These are phyloP conservation scores for Mytilinidion resinicola DNA, from an alignment of 495 filamentous ascomycete genomes.

Conservation along the genomic window DNA sequence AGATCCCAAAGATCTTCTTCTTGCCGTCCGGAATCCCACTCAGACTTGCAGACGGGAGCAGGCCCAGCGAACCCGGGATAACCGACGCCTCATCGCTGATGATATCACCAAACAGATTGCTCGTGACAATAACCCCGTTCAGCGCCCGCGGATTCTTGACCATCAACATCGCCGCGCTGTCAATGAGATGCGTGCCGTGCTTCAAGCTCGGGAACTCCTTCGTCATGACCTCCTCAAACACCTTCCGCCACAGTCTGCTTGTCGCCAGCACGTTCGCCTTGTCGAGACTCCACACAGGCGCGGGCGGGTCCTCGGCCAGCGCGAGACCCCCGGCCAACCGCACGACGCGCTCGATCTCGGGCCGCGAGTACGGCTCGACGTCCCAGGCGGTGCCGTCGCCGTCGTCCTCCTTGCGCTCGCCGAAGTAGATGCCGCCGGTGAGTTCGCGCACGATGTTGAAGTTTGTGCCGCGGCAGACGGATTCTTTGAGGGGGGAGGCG, in stretches of 20 bases:
- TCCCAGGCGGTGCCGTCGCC: constrained; percentile 74
- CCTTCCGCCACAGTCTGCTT: constrained; percentile 81
- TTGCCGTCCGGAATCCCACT: constrained; percentile 79
- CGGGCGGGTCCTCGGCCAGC: constrained; percentile 68
- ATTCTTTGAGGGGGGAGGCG: constrained; percentile 79
- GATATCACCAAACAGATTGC: constrained; percentile 95
- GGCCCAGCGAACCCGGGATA: constrained; percentile 84
- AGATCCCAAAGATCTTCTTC: constrained; percentile 74
- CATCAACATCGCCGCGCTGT: constrained; percentile 95
- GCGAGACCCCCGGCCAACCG: constrained; percentile 80
- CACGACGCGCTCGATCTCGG: constrained; percentile 85
- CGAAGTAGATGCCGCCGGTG: constrained; percentile 96
- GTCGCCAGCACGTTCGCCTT: constrained; percentile 98
- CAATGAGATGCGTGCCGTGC: constrained; percentile 86
- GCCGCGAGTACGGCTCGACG: constrained; percentile 80
- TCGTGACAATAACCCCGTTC: constrained; percentile 89
- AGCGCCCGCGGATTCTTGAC: constrained; percentile 86
- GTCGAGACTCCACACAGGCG: constrained; percentile 82
- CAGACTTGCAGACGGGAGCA: constrained; percentile 85
- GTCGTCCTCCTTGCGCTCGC: constrained; percentile 81
- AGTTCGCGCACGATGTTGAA: constrained; percentile 94
- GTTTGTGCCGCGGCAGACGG: constrained; percentile 80
- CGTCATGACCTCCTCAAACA: constrained; percentile 69
- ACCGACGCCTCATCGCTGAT: constrained; percentile 95
- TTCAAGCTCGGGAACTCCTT: constrained; percentile 86